Percentiles rank a stretch among this genome's conserved stretches.
These are phyloP conservation scores for Fusarium keratoplasticum DNA, from an alignment of 2,329 filamentous ascomycete genomes.

Conservation along the genomic window DNA sequence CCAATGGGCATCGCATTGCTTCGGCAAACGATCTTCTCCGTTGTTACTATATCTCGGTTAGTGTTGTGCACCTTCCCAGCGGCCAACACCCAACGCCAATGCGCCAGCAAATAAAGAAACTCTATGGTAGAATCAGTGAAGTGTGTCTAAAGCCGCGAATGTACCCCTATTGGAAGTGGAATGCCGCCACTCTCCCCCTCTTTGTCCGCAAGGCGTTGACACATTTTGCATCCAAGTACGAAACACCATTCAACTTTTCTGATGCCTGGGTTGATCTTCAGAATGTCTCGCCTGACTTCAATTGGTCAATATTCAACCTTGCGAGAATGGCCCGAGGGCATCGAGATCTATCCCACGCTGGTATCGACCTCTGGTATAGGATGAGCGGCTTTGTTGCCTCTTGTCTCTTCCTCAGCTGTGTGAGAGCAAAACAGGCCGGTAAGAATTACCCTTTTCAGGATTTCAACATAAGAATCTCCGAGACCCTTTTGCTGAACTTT, in stretches of 20 bases:
- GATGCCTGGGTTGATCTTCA: neutral
- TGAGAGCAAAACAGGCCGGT: neutral
- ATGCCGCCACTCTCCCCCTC: neutral
- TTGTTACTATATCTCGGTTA: neutral
- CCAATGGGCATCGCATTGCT: fast-evolving
- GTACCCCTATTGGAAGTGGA: neutral
- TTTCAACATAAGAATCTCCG: neutral
- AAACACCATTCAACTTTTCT: neutral
- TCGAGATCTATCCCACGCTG: neutral
- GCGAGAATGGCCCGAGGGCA: neutral
- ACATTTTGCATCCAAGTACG: neutral
- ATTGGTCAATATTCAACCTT: neutral
- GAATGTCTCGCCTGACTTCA: fast-evolving
- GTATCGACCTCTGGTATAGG: neutral
- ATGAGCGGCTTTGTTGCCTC: neutral
- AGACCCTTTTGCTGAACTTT: neutral
- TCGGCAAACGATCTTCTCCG: neutral
- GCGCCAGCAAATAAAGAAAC: neutral
- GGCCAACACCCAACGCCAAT: neutral
- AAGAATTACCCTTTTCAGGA: neutral
- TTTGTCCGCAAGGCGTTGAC: neutral
- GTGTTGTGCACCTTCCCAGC: neutral
- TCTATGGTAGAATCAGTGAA: fast-evolving
- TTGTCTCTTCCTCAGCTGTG: neutral
- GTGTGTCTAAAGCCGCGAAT: fast-evolving